phyloP scores from a whole-genome alignment of 1,284 basidiomycete genomes.

The Irpex rosettiformis region DNA sequence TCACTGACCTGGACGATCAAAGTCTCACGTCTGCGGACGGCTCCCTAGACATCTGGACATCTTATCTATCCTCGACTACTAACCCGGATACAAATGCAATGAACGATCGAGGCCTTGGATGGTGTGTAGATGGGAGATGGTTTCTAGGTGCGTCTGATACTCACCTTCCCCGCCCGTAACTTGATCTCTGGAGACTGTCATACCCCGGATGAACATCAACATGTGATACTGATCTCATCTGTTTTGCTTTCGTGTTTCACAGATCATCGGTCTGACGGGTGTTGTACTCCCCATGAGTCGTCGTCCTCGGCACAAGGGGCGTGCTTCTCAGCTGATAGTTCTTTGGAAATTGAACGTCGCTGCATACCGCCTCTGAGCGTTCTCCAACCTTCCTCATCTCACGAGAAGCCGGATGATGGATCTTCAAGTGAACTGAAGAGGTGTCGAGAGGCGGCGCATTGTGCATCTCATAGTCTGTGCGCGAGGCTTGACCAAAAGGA shows the following conservation, averaged over 20 bases:
- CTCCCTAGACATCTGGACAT: constrained; percentile 41
- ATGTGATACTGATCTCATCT: too few species aligned
- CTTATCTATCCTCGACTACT: constrained; percentile 32
- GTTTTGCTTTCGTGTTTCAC: too few species aligned
- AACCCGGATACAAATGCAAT: not conserved
- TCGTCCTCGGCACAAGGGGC: not conserved
- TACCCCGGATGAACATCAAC: too few species aligned
- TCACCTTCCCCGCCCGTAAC: not conserved
- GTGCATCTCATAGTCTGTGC: constrained; percentile 4
- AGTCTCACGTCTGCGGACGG: constrained; percentile 28
- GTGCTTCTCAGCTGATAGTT: constrained; percentile 4
- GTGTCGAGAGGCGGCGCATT: constrained; percentile 5
- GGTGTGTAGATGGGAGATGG: constrained; percentile 49
- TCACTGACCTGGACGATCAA: constrained; percentile 58
- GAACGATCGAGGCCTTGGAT: constrained; percentile 36
- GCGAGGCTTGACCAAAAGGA: not conserved
- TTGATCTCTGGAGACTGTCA: too few species aligned
- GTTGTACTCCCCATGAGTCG: constrained; percentile 7
- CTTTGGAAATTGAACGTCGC: not conserved
- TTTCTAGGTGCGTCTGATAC: constrained; percentile 27
- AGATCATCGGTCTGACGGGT: constrained; percentile 18
- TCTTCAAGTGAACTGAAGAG: not conserved
- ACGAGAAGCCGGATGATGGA: not conserved
- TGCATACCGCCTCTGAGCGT: constrained; percentile 2
- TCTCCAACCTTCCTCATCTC: constrained; percentile 1